A percentile compares a stretch with the other conserved stretches of the same genome.
These are phyloP conservation scores for Yamadazyma diospyri DNA, from an alignment of 1,139 yeast genomes.

Conservation along the genomic window DNA sequence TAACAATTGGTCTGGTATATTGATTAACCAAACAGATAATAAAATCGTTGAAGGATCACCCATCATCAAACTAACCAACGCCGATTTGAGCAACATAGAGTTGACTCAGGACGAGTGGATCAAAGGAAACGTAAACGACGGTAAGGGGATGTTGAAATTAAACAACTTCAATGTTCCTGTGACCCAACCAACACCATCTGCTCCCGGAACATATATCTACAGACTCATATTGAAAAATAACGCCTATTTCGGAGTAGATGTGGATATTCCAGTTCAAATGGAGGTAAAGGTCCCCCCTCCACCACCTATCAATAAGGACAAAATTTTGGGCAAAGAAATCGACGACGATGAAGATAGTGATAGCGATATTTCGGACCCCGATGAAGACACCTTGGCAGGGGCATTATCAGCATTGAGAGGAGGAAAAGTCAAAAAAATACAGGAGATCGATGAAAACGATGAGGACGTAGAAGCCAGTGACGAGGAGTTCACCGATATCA, in stretches of 20 bases:
- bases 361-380: slow-evolving; percentile 60
- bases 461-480: slow-evolving; percentile 36
- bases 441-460: slow-evolving; percentile 22
- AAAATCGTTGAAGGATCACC: slow-evolving; percentile 64
- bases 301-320: slow-evolving; percentile 15
- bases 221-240: slow-evolving; percentile 62
- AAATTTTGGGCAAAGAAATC: slow-evolving; percentile 16
- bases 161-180: slow-evolving; percentile 75
- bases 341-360: slow-evolving; percentile 25
- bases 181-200: slow-evolving; percentile 67
- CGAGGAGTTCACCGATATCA: slow-evolving; percentile 43
- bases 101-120: slow-evolving; percentile 48
- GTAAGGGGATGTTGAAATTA: slow-evolving; percentile 32
- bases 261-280: slow-evolving; percentile 65
- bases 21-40: slow-evolving; percentile 71
- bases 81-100: slow-evolving; percentile 53
- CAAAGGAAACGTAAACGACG: slow-evolving; percentile 39
- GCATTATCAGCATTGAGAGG: slow-evolving; percentile 64
- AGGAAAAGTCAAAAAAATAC: slow-evolving; percentile 37
- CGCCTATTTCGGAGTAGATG: slow-evolving; percentile 68
- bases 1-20: slow-evolving; percentile 64
- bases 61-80: slow-evolving; percentile 53
- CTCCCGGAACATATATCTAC: slow-evolving; percentile 59
- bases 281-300: slow-evolving; percentile 52
- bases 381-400: slow-evolving; percentile 63